These are phyloP conservation scores for Kokia cookei DNA, from an alignment of 441 rosid species.

Conservation along the genomic window DNA sequence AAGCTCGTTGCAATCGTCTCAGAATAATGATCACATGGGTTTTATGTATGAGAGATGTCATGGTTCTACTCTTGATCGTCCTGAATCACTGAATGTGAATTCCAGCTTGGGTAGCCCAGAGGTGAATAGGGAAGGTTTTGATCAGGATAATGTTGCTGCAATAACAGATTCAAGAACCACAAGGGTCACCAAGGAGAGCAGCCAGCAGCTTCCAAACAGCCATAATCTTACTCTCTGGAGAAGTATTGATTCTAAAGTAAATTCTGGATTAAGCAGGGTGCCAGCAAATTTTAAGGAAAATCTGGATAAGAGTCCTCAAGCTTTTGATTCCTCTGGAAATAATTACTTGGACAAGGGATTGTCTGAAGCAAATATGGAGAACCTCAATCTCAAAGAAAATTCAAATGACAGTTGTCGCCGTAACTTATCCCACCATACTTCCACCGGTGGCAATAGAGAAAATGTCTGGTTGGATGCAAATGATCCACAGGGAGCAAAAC, in stretches of 20 bases:
- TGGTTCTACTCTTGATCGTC: conserved; percentile 33
- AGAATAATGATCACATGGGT: conserved; percentile 16
- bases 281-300: conserved; percentile 23
- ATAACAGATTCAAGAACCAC: conserved; percentile 26
- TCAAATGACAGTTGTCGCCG: conserved; percentile 27
- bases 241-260: conserved; percentile 25
- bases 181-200: conserved; percentile 33
- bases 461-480: conserved; percentile 41
- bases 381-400: conserved; percentile 29
- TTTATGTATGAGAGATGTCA: conserved; percentile 24
- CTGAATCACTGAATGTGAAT: conserved; percentile 25
- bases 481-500: conserved; percentile 41
- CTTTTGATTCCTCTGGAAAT: conserved; percentile 40
- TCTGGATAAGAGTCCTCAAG: conserved; percentile 31
- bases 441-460: conserved; percentile 28
- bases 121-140: conserved; percentile 21
- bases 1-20: conserved; percentile 26
- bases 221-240: conserved; percentile 41
- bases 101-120: conserved; percentile 21
- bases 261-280: conserved; percentile 15
- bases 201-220: conserved; percentile 27
- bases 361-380: conserved; percentile 26
- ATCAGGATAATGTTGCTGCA: conserved; percentile 22
- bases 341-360: conserved; percentile 26
- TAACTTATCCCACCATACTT: conserved; percentile 23